These are phyloP conservation scores for Gracilaria gracilis DNA, from an alignment of 23 red algal species.

Conservation along the genomic window DNA sequence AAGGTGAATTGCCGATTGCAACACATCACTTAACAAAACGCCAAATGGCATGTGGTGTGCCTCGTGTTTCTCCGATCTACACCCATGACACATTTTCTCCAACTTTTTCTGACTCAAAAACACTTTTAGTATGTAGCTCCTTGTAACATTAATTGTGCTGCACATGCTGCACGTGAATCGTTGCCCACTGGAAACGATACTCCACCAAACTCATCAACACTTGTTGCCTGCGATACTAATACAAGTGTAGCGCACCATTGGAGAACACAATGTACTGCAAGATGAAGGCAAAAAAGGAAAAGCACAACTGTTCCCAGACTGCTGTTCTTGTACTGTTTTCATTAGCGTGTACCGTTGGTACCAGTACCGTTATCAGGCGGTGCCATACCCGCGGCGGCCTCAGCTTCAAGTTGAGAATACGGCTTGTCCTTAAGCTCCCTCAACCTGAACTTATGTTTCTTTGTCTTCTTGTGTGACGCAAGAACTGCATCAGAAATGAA, in stretches of 20 bases:
- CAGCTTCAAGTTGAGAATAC: conserved; percentile 84
- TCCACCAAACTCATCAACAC: neutral
- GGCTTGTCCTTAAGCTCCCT: conserved; percentile 75
- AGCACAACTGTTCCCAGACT: neutral
- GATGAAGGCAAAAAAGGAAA: neutral
- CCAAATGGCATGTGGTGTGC: neutral
- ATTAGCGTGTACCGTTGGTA: neutral
- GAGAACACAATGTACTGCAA: too few relatives aligned
- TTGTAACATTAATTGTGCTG: too few relatives aligned
- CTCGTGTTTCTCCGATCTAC: neutral
- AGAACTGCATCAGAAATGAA: conserved; percentile 76
- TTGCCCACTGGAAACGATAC: neutral
- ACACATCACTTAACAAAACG: neutral
- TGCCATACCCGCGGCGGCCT: conserved; percentile 81
- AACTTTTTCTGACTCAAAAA: neutral
- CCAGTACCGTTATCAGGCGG: conserved; percentile 71
- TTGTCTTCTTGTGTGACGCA: conserved; percentile 65
- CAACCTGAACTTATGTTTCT: conserved; percentile 80
- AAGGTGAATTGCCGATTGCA: neutral
- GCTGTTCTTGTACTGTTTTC: neutral
- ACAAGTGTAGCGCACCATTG: neutral
- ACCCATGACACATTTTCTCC: neutral
- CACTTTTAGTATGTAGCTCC: neutral
- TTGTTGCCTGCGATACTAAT: neutral
- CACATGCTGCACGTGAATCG: neutral